A percentile compares a stretch with the other conserved stretches of the same genome.
Conservation (phyloP, 257 asterid species). For the Primulina tabacum region DNA sequence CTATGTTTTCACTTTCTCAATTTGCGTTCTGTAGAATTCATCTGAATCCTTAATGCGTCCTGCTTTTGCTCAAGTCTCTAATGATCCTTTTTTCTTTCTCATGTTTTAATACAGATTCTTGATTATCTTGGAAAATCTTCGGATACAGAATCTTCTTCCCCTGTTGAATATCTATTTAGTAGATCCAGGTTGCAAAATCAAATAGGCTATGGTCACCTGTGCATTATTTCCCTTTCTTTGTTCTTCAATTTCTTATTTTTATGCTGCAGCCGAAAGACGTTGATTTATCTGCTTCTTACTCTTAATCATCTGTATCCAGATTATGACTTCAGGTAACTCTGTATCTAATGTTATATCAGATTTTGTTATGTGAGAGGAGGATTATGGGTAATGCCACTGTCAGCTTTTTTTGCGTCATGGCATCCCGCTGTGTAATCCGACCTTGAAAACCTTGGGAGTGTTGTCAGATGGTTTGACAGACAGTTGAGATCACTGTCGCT, state of each 20-base stretch:
- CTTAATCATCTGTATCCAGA: slow-evolving; percentile 95
- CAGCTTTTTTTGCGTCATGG: slow-evolving; percentile 98
- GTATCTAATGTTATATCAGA: slow-evolving; percentile 34
- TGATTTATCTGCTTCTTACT: slow-evolving; percentile 87
- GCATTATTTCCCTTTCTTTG: slow-evolving; percentile 8
- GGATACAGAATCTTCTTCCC: slow-evolving; percentile 76
- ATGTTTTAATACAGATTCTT: slow-evolving; percentile 56
- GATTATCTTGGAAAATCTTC: slow-evolving; percentile 73
- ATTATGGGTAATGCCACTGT: slow-evolving; percentile 97
- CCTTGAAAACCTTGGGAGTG: slow-evolving; percentile 80
- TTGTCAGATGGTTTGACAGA: slow-evolving; percentile 99
- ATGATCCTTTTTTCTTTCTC: neutral
- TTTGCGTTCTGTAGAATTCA: neutral
- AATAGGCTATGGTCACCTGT: slow-evolving; percentile 16
- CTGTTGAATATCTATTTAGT: slow-evolving; percentile 65
- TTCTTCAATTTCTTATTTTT: slow-evolving; percentile 23
- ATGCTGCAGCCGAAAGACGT: slow-evolving; percentile 79
- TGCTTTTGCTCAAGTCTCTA: neutral
- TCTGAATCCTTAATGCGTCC: neutral
- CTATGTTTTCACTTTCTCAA: neutral
- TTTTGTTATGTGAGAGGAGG: slow-evolving; percentile 44
- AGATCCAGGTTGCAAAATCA: slow-evolving; percentile 67
- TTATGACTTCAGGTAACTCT: slow-evolving; percentile 92
- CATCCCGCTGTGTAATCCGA: slow-evolving; percentile 90
- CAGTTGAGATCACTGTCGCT: slow-evolving; percentile 97